phyloP scores from a whole-genome alignment of 768 basidiomycete genomes.

The Mycena capillaripes region DNA sequence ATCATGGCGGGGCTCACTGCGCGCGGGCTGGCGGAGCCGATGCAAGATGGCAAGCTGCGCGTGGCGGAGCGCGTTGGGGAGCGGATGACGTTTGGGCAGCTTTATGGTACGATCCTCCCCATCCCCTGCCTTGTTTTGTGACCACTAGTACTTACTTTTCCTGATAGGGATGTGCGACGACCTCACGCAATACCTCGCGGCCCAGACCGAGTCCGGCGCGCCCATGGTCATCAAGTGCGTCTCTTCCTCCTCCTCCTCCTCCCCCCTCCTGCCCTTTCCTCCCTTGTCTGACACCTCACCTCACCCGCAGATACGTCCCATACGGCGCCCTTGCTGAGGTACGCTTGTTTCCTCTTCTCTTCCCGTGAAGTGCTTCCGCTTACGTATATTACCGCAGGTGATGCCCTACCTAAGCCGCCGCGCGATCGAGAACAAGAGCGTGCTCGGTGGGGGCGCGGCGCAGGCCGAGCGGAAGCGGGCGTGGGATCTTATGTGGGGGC shows the following conservation, averaged over 20 bases:
- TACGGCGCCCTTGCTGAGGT: slow-evolving; percentile 82
- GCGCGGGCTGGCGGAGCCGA: slow-evolving; percentile 65
- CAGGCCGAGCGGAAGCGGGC: slow-evolving; percentile 70
- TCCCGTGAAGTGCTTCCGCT: background rate
- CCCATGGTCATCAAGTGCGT: slow-evolving; percentile 85
- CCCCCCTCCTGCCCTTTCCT: background rate
- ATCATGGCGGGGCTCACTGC: slow-evolving; percentile 73
- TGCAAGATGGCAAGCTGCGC: slow-evolving; percentile 46
- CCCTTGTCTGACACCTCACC: background rate
- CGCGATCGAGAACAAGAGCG: slow-evolving; percentile 93
- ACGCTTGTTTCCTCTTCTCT: slow-evolving; percentile 23
- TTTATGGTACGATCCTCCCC: slow-evolving; percentile 72
- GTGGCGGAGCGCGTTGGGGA: slow-evolving; percentile 71
- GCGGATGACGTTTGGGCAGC: slow-evolving; percentile 81
- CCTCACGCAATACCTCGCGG: slow-evolving; percentile 78
- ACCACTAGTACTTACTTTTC: background rate
- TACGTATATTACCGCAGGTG: slow-evolving; percentile 64
- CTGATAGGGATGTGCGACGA: slow-evolving; percentile 86
- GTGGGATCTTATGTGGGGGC: slow-evolving; percentile 64
- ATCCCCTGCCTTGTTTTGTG: background rate
- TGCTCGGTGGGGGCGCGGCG: slow-evolving; percentile 83
- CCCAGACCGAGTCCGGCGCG: slow-evolving; percentile 60
- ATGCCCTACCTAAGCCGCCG: slow-evolving; percentile 92
- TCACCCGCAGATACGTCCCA: slow-evolving; percentile 69
- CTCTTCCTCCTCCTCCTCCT: background rate